Evolutionary conservation across 805 yeast genomes (phyloP).

Genomic region (Candida loeiensis): DNA sequence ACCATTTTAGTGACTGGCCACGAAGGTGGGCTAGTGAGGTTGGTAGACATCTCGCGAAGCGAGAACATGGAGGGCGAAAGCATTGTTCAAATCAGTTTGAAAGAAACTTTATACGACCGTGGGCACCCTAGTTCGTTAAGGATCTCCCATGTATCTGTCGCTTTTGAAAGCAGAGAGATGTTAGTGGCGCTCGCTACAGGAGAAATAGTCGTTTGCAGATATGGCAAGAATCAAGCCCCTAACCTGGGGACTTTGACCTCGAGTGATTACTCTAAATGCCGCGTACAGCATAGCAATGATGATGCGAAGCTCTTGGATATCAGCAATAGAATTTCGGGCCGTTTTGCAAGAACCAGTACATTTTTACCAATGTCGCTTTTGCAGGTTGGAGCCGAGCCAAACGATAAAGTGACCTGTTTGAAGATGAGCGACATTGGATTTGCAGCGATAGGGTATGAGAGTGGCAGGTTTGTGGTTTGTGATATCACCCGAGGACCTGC

Average conservation of each 20-base stretch:
- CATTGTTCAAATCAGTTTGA: slow-evolving; percentile 31
- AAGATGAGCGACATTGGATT: slow-evolving; percentile 77
- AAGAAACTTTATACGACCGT: slow-evolving; percentile 30
- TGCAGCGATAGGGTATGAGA: slow-evolving; percentile 71
- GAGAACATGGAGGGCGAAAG: slow-evolving; percentile 42
- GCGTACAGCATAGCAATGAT: slow-evolving; percentile 30
- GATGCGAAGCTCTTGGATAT: slow-evolving; percentile 47
- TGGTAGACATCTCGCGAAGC: slow-evolving; percentile 80
- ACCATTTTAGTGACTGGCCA: slow-evolving; percentile 76
- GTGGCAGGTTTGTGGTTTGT: slow-evolving; percentile 70
- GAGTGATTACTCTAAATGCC: slow-evolving; percentile 27
- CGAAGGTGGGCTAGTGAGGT: slow-evolving; percentile 73
- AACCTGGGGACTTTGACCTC: slow-evolving; percentile 11
- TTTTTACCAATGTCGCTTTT: slow-evolving; percentile 34
- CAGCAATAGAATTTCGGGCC: slow-evolving; percentile 48
- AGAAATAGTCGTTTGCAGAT: slow-evolving; percentile 71
- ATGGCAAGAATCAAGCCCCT: slow-evolving; percentile 46
- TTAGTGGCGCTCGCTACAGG: slow-evolving; percentile 67
- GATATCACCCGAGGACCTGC: slow-evolving; percentile 78
- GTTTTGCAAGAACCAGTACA: slow-evolving; percentile 26
- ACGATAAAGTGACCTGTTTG: slow-evolving; percentile 54
- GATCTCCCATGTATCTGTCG: slow-evolving; percentile 63
- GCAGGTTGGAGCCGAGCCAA: slow-evolving; percentile 14
- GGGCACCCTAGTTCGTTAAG: slow-evolving; percentile 35
- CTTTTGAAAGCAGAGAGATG: slow-evolving; percentile 73